Base-by-base conservation (phyloP, 2,329 filamentous ascomycete species). In the Alternaria alternata region DNA sequence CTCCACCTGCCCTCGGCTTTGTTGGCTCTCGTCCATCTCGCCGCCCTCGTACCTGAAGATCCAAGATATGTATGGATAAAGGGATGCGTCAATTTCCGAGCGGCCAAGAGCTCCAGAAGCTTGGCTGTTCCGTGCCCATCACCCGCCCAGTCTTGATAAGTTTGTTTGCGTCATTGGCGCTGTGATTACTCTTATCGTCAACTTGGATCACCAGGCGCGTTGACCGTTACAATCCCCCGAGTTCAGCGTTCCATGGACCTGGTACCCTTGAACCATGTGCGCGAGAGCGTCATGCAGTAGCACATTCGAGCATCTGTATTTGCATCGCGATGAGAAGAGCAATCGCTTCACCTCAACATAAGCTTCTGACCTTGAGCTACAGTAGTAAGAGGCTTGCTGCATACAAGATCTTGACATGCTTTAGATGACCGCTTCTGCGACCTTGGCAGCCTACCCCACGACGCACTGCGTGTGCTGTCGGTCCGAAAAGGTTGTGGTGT, bases 371-470 rank as follows among this genome's bases (percentile, higher is more conserved):
- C 12, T 7, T 8, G 36, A 41, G 54, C 39, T 57, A 28, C 30
- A 24, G 61, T 48, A 51, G 51, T 52, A 26, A 24, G 61, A 57
- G 51, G 65, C 65, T 66, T 69, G 61, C 57, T 59, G 56, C 53
- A 51, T 47, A 54, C 51, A 63, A 66, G 59, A 59, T 51, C 54
- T 54, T 32, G 53, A 55, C 26, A 38, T 41, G 57, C 44, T 59
- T 51, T 34, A 41, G 32, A 44, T 51, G 58, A 47, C 61, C 58
- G 43, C 41, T 54, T 61, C 49, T 49, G 49, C 49, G 39, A 51
- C 53, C 47, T 63, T 64, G 63, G 63, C 63, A 22, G 30, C 14
- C 46, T 39, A 38, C 36, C 38, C 32, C 26, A 36, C 48, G 41
- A 26, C 39, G 26, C 44, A 26, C 28, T 30, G 22, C 32, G 36